Conservation (phyloP, 495 filamentous ascomycete species). For the Eremomyces bilateralis region DNA sequence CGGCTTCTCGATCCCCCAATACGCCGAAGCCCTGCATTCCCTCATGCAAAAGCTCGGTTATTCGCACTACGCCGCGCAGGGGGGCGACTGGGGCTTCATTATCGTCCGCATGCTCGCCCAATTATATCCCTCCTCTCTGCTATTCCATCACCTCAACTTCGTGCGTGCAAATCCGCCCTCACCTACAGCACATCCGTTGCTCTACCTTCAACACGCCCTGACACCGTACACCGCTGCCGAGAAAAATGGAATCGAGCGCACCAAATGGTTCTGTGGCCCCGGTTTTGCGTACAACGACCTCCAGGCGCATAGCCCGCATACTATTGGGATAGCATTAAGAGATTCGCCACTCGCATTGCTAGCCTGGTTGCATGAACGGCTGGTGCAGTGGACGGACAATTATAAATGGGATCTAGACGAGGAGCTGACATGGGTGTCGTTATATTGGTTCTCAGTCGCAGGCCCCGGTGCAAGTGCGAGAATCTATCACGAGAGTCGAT, state of each 20-base stretch:
- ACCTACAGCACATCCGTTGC: constrained; percentile 20
- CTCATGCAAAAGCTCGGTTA: constrained; percentile 53
- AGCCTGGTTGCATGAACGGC: constrained; percentile 34
- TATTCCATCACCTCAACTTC: constrained; percentile 45
- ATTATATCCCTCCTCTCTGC: constrained; percentile 31
- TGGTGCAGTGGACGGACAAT: constrained; percentile 27
- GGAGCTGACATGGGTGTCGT: constrained; percentile 30
- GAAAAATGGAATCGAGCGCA: constrained; percentile 20
- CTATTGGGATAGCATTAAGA: constrained; percentile 25
- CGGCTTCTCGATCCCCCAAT: constrained; percentile 34
- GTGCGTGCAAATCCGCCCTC: constrained; percentile 20
- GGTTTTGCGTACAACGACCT: constrained; percentile 23
- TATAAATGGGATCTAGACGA: constrained; percentile 33
- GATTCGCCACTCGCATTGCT: constrained; percentile 30
- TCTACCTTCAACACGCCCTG: constrained; percentile 22
- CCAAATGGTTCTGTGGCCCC: constrained; percentile 17
- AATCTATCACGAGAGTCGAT: background rate
- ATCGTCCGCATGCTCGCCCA: constrained; percentile 35
- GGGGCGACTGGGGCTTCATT: constrained; percentile 45
- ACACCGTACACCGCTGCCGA: constrained; percentile 20
- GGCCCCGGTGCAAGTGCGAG: background rate
- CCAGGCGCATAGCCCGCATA: constrained; percentile 29
- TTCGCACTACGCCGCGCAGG: constrained; percentile 40
- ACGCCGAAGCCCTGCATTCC: constrained; percentile 36
- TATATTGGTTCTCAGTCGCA: constrained; percentile 29